Evolutionary conservation across 2,329 filamentous ascomycete species (phyloP).

Genomic region (Penicillium sp.): DNA sequence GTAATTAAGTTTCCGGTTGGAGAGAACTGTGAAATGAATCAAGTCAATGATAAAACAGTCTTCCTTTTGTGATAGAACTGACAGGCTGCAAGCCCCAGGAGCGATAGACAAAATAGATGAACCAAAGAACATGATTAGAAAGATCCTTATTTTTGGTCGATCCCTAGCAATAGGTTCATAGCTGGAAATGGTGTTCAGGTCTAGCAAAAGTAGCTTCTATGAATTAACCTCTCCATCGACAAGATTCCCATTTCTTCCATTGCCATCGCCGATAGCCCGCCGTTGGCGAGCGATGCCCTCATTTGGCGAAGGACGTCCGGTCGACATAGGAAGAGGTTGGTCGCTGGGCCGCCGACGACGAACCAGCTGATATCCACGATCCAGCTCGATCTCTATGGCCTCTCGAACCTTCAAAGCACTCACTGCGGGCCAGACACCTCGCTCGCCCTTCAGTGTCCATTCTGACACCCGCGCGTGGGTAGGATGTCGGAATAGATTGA

Average conservation of each 20-base stretch:
- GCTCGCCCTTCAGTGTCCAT: slow-evolving; percentile 79
- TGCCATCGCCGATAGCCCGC: slow-evolving; percentile 19
- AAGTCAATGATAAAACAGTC: no score
- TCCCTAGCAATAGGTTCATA: background rate
- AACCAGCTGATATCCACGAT: slow-evolving; percentile 75
- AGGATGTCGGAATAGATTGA: slow-evolving; percentile 74
- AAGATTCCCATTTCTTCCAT: slow-evolving; percentile 13
- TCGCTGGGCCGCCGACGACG: slow-evolving; percentile 44
- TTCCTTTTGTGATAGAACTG: no score
- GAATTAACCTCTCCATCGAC: slow-evolving; percentile 12
- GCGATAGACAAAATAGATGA: no score
- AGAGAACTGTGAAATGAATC: no score
- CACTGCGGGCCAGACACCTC: slow-evolving; percentile 85
- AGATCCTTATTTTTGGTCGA: no score
- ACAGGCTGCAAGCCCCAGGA: no score
- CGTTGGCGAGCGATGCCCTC: slow-evolving; percentile 26
- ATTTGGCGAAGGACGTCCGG: slow-evolving; percentile 22
- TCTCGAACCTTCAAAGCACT: slow-evolving; percentile 75
- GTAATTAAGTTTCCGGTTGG: no score
- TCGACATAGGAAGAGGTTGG: slow-evolving; percentile 9
- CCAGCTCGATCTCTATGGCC: slow-evolving; percentile 79
- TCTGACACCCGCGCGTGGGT: slow-evolving; percentile 69
- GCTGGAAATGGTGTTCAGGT: no score
- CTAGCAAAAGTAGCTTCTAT: no score
- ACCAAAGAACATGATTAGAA: no score